Base-by-base conservation (phyloP, 352 stramenopile species). In the Globisporangium paddicum region DNA sequence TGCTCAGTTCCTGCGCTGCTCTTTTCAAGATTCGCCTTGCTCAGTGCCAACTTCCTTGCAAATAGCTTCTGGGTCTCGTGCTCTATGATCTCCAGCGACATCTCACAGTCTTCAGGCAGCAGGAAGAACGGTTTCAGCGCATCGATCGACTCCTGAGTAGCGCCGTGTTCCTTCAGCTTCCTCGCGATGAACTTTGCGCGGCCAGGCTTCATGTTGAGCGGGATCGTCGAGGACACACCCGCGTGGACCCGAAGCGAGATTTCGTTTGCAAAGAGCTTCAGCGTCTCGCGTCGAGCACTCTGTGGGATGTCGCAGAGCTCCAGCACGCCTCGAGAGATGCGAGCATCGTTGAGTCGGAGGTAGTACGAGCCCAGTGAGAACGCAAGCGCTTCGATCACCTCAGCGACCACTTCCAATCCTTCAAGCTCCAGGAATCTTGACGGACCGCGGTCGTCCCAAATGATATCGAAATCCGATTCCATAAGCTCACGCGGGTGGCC, bases 381-480 rank as follows among this genome's bases (percentile, higher is more conserved):
- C 10, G 75, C 74, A 0, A 95, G 67, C 32, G 73, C 65, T 9
- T 82, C 71, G 32, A 93, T 86, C 23, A 93, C 82, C 34, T 90
- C 75, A 2, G 80, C 79, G 14, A 94, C 82, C 11, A 95, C 80
- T 67, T 92, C 69, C 10, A 94, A 53, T 1, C 73, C 82, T 58
- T 95, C 86, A 6, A 94, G 63, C 34, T 94, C 83, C 51, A 95
- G 65, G 40, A 87, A 87, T 32, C 79, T 76, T 45, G 82, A 88
- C 5, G 69, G 73, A 0, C 66, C 65, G 19, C 71, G 71, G 51
- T 93, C 79, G 50, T 95, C 80, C 84, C 84, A 95, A 47, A 95
- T 85, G 23, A 94, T 79, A 38, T 93, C 86, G 44, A 95, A 93
- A 55, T 93, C 84, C 2, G 80, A 82, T 50, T 94, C 84, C 40